phyloP scores from a whole-genome alignment of 768 basidiomycete genomes.

The Zangia roseola region DNA sequence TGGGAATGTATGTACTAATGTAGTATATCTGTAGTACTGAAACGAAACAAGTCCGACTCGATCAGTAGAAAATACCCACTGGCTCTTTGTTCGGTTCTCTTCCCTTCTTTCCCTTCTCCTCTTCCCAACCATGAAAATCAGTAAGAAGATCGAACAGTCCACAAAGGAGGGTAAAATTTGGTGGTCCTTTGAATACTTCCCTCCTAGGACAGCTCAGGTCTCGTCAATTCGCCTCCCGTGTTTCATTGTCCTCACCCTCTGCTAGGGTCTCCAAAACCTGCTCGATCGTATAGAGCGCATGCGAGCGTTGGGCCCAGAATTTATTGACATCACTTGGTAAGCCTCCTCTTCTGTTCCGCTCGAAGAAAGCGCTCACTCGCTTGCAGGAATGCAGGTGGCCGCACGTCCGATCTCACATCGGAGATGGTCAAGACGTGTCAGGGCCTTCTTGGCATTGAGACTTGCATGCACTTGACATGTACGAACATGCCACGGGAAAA shows the following conservation, averaged over 20 bases:
- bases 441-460: constrained; percentile 89
- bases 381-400: constrained; percentile 91
- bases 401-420: constrained; percentile 90
- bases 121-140: constrained; percentile 76
- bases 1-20: background rate
- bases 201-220: constrained; percentile 92
- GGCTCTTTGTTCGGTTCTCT: constrained; percentile 1
- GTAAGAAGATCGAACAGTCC: constrained; percentile 87
- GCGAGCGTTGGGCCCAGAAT: constrained; percentile 92
- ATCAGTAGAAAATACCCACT: constrained; percentile 27
- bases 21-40: background rate
- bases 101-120: constrained; percentile 22
- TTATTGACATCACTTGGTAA: constrained; percentile 96
- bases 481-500: constrained; percentile 98
- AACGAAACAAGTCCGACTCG: constrained; percentile 6
- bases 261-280: constrained; percentile 73
- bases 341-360: constrained; percentile 14
- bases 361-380: constrained; percentile 1
- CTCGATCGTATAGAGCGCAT: constrained; percentile 98
- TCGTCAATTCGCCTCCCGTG: constrained; percentile 2
- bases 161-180: constrained; percentile 83
- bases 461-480: constrained; percentile 98
- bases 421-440: constrained; percentile 96
- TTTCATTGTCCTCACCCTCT: background rate
- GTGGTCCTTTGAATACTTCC: constrained; percentile 99